These are phyloP conservation scores for Agrocybe pediades DNA, from an alignment of 768 basidiomycete genomes.

Conservation along the genomic window DNA sequence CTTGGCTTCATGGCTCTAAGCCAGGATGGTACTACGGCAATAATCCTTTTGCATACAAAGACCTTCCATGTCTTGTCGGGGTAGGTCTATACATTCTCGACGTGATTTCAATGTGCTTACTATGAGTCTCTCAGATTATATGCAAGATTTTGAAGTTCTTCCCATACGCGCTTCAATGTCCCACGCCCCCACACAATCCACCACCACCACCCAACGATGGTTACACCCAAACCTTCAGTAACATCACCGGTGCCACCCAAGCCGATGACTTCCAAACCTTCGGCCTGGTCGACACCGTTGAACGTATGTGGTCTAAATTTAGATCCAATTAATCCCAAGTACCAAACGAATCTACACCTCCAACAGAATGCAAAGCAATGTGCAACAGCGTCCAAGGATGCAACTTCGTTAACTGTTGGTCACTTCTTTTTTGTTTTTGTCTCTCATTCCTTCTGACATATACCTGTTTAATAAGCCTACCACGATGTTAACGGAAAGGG, in stretches of 20 bases:
- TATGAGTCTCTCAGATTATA: conserved; percentile 28
- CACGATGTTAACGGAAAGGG: conserved; percentile 50
- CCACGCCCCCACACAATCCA: conserved; percentile 13
- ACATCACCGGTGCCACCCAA: conserved; percentile 44
- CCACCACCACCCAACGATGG: conserved; percentile 25
- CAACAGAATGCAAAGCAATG: conserved; percentile 48
- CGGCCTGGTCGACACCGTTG: conserved; percentile 45
- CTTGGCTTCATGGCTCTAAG: conserved; percentile 31
- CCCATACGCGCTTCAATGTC: conserved; percentile 42
- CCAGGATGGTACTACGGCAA: conserved; percentile 48
- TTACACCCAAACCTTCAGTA: conserved; percentile 40
- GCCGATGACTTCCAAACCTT: conserved; percentile 43
- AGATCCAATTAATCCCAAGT: not conserved
- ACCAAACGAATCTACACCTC: too few species aligned
- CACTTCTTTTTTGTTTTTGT: not conserved
- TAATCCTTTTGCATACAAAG: conserved; percentile 26
- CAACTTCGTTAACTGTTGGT: conserved; percentile 44
- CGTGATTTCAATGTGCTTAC: conserved; percentile 3
- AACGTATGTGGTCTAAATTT: conserved; percentile 26
- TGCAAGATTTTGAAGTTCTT: conserved; percentile 38
- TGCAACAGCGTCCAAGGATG: conserved; percentile 42
- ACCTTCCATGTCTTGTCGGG: conserved; percentile 32
- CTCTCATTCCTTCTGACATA: not conserved
- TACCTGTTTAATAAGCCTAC: conserved; percentile 30
- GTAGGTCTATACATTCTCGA: conserved; percentile 18